Base-by-base conservation (phyloP, 306 rosid genomes). In the Prinsepia uniflora region DNA sequence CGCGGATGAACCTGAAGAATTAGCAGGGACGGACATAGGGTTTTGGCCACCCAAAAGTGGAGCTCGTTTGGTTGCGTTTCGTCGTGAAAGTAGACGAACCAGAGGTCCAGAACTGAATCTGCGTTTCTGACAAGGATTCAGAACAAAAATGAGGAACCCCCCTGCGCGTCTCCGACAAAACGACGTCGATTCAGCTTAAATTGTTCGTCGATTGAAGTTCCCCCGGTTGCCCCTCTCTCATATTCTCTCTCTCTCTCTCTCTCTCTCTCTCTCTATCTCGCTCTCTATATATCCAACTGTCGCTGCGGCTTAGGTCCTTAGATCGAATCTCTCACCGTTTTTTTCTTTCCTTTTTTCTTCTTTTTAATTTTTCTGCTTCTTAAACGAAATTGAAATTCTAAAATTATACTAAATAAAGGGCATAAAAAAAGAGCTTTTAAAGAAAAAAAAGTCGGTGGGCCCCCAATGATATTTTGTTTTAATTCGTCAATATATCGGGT, bases 281-380 rank as follows among this genome's bases (percentile, higher is more conserved):
- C n/a, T n/a, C n/a, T n/a, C n/a, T n/a, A n/a, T 80, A 52, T 66
- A 70, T 72, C 81, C 75, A 46, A 53, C 73, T 68, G 88, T 68
- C 75, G 66, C 86, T 65, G 63, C 66, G 76, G 11, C 57, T 22
- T 20, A 60, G 80, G 83, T 73, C 69, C 81, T 55, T 72, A n/a
- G 90, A 88, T 84, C 83, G 86, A 82, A 82, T 86, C 91, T 79
- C 78, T 80, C 81, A 34, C 81, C 68, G 63, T 76, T 57, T 75
- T 53, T 47, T 41, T 19, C 39, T 20, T 3, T 2, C 19, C n/a
- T 3, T 3, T 41, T 30, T 39, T 34, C 36, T 30, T 30, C 36
- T 30, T 30, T 30, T 30, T 30, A 2, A 7, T 19, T 46, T 42
- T 48, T 13, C 8, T 49, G 19, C 15, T 1, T 49, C 15, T 46